Conservation (phyloP, 192 early-diverging fungal genomes). For the Geosiphon pyriformis region DNA sequence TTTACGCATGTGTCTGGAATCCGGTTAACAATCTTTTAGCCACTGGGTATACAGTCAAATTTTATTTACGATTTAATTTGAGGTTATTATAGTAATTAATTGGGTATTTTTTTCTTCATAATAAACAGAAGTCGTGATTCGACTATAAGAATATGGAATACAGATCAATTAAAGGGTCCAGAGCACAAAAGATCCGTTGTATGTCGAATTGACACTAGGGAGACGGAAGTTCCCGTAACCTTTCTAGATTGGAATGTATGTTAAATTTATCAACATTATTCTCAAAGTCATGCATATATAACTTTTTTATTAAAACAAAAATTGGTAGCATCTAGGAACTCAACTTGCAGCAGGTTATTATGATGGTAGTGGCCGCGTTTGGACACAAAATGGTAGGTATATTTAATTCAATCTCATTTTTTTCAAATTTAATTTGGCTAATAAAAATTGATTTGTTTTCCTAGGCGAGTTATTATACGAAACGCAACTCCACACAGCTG, state of each 20-base stretch:
- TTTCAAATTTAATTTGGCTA: neutral
- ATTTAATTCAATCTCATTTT: neutral
- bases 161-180: constrained; percentile 47
- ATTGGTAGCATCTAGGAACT: constrained; percentile 60
- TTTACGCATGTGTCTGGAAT: constrained; percentile 80
- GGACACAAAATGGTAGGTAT: constrained; percentile 54
- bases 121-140: constrained; percentile 67
- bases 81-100: neutral
- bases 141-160: constrained; percentile 80
- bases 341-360: constrained; percentile 81
- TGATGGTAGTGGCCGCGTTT: constrained; percentile 80
- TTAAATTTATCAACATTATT: neutral
- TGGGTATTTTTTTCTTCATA: neutral
- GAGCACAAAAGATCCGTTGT: constrained; percentile 46
- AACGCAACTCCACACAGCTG: neutral
- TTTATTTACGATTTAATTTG: neutral
- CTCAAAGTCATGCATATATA: neutral
- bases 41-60: constrained; percentile 55
- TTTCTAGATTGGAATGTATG: constrained; percentile 82
- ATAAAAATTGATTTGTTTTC: constrained; percentile 23
- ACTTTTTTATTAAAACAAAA: neutral
- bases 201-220: constrained; percentile 20
- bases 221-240: constrained; percentile 45
- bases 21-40: constrained; percentile 62
- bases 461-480: constrained; percentile 16